Evolutionary conservation across 176 grass and related monocot genomes (phyloP).

Genomic region (Sorghum bicolor): Sorghum_bicolor_NCBIv3 NC_012878.2:57251501-57252000

Average conservation of each 20-base stretch:
- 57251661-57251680: neutral
- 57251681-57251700: neutral
- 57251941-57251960: neutral
- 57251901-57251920: no score
- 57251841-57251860: neutral
- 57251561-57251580: neutral
- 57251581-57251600: neutral
- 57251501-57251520: neutral
- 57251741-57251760: neutral
- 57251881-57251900: no score
- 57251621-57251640: neutral
- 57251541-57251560: neutral
- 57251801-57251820: neutral
- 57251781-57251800: neutral
- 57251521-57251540: neutral
- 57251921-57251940: neutral
- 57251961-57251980: neutral
- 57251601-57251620: neutral
- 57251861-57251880: neutral
- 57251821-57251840: neutral
- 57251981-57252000: neutral
- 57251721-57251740: neutral
- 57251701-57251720: neutral
- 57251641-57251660: neutral
- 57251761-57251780: neutral